Evolutionary conservation across 1,284 basidiomycete species (phyloP).

Genomic region (Stygiomarasmius scandens): DNA sequence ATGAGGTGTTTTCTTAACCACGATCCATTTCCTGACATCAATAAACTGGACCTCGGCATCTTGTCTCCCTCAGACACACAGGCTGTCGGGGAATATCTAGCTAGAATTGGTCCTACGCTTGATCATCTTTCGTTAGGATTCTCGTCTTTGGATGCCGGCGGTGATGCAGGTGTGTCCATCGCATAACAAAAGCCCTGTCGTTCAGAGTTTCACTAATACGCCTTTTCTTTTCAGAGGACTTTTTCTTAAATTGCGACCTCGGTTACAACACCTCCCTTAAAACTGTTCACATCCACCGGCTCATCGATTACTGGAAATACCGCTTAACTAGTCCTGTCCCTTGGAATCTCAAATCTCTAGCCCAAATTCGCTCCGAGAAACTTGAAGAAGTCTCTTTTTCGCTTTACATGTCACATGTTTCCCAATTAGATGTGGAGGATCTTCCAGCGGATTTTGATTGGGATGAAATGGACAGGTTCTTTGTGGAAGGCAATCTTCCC

Average conservation of each 20-base stretch:
- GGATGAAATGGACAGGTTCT: constrained; percentile 10
- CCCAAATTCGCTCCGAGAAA: neutral
- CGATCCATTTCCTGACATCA: constrained; percentile 18
- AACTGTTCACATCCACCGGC: constrained; percentile 10
- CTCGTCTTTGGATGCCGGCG: constrained; percentile 27
- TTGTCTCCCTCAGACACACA: constrained; percentile 21
- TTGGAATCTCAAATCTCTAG: constrained; percentile 16
- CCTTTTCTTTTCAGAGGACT: constrained; percentile 13
- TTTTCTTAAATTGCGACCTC: constrained; percentile 11
- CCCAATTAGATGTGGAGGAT: neutral
- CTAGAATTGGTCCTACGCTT: constrained; percentile 16
- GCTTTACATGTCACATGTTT: constrained; percentile 1
- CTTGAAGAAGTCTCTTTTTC: constrained; percentile 8
- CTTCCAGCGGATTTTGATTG: constrained; percentile 10
- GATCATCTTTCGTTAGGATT: constrained; percentile 22
- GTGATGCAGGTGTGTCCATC: constrained; percentile 23
- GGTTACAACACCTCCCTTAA: constrained; percentile 4
- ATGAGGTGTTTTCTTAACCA: constrained; percentile 22
- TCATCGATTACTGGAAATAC: constrained; percentile 10
- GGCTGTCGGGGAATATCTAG: constrained; percentile 23
- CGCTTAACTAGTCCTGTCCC: constrained; percentile 12
- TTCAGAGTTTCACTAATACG: neutral
- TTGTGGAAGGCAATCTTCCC: neutral
- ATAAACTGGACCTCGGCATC: constrained; percentile 21
- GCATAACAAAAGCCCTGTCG: neutral